Base-by-base conservation (phyloP, 345 rosid genomes). In the Lenwebbia sp. region DNA sequence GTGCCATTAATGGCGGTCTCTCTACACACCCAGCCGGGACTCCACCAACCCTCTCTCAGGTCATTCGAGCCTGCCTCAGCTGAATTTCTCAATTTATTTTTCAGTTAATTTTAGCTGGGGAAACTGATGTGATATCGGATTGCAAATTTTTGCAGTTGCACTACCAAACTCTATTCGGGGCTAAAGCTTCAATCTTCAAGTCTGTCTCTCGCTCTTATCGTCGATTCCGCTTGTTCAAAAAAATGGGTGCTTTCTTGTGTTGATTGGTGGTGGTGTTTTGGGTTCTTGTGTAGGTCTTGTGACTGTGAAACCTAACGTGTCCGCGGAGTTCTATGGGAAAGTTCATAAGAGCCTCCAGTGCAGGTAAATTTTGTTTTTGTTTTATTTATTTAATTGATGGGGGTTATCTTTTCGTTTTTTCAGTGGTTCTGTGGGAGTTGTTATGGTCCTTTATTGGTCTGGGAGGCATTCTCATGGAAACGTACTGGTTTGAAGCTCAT, bases 161-260 rank as follows among this genome's bases (percentile, higher is more conserved):
- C 95, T 57, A 90, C 94, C 89, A 93, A 90, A 92, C 91, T 93
- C 65, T 93, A 92, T 82, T 93, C 98, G 15, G 98, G 98, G 70
- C 89, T 95, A 65, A 95, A 91, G 91, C 94, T 92, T 89, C 96
- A 93, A 70, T 92, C 96, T 83, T 85, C 94, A 86, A 85, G 98
- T 95, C 58, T 83, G 92, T 70, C 88, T 82, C 74, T 90, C 89
- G 81, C 54, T 83, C 33, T 62, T 49, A 60, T 44, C 55, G 37
- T 4, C 70, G 83, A 25, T 28, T 28, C 30, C 60, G 57, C 4
- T 12, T 51, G 41, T 82, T 62, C 21, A 47, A 44, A 33, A 47
- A 33, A 85, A 21, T n/a, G 55, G 83, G 13, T 49, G 30, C 62
- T 82, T n/a, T 83, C 84, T 87, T n/a, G 30, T 54, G 7, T 49